Evolutionary conservation across 1,284 basidiomycete species (phyloP).

Genomic region (Tilletia caries): DNA sequence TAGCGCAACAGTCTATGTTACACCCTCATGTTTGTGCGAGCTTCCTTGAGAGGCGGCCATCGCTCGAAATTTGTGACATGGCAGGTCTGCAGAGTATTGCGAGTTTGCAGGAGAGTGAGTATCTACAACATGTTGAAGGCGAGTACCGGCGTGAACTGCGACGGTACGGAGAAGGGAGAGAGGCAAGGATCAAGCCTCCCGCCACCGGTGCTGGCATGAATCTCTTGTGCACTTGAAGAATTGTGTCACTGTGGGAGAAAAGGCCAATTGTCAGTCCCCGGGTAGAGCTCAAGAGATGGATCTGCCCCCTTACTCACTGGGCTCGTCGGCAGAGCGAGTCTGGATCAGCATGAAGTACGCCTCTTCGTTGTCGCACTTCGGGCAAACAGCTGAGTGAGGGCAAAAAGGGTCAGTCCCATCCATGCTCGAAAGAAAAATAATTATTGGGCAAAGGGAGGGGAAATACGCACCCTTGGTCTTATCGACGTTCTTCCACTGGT

Average conservation of each 20-base stretch:
- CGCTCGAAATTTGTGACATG: no score
- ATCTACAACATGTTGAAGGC: no score
- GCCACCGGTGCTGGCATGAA: background rate
- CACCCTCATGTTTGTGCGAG: no score
- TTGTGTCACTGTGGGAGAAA: background rate
- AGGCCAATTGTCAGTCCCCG: no score
- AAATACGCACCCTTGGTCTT: slow-evolving; percentile 61
- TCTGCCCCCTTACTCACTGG: slow-evolving; percentile 27
- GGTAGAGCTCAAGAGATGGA: no score
- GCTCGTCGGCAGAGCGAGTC: slow-evolving; percentile 73
- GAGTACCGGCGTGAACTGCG: background rate
- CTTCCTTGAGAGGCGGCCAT: no score
- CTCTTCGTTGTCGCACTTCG: slow-evolving; percentile 80
- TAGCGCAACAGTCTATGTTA: no score
- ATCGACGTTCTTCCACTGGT: slow-evolving; percentile 93
- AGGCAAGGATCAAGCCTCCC: background rate
- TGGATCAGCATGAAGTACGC: slow-evolving; percentile 96
- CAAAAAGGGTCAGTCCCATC: background rate
- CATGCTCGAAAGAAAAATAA: background rate
- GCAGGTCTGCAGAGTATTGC: no score
- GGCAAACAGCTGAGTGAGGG: slow-evolving; percentile 60
- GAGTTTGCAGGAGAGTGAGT: no score
- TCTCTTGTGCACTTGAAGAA: slow-evolving; percentile 8
- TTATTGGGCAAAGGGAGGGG: background rate
- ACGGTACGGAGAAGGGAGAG: background rate